Evolutionary conservation across 768 basidiomycete species (phyloP).

Genomic region (Sporobolomyces phaffii): DNA sequence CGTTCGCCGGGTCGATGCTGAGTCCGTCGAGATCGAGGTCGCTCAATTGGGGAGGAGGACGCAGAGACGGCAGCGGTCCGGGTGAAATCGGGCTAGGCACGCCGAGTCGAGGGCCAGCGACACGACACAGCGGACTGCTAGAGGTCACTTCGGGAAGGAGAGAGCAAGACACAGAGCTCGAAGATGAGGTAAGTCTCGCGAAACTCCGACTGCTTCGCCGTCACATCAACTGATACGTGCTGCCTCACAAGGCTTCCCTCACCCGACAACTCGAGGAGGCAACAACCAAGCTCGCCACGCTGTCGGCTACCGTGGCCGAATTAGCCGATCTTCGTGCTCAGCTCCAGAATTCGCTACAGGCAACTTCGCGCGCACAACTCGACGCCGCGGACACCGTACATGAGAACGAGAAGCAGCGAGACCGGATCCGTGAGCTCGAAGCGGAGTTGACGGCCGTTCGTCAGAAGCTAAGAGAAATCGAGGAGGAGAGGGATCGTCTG

Average conservation of each 20-base stretch:
- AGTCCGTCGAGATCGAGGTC: conserved; percentile 17
- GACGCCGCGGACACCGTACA: conserved; percentile 14
- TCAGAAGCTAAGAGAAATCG: not conserved
- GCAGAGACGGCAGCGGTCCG: conserved; percentile 9
- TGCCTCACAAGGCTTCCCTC: conserved; percentile 13
- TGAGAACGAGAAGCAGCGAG: conserved; percentile 57
- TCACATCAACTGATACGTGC: too few relatives aligned
- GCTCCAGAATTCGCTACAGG: conserved; percentile 48
- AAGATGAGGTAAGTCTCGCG: conserved; percentile 28
- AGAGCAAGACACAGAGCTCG: not conserved
- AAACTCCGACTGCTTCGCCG: too few relatives aligned
- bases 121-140: not conserved
- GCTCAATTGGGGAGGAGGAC: not conserved
- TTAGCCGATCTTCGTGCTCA: conserved; percentile 74
- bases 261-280: conserved; percentile 17
- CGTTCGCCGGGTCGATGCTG: conserved; percentile 12
- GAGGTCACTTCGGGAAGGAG: too few relatives aligned
- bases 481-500: not conserved
- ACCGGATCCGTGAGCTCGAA: conserved; percentile 73
- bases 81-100: conserved; percentile 17
- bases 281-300: not conserved
- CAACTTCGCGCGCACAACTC: not conserved
- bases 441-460: conserved; percentile 44
- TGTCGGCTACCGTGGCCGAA: conserved; percentile 64
- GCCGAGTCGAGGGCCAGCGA: not conserved